Evolutionary conservation across 805 yeast species (phyloP).

Genomic region (Brettanomyces sp.): DNA sequence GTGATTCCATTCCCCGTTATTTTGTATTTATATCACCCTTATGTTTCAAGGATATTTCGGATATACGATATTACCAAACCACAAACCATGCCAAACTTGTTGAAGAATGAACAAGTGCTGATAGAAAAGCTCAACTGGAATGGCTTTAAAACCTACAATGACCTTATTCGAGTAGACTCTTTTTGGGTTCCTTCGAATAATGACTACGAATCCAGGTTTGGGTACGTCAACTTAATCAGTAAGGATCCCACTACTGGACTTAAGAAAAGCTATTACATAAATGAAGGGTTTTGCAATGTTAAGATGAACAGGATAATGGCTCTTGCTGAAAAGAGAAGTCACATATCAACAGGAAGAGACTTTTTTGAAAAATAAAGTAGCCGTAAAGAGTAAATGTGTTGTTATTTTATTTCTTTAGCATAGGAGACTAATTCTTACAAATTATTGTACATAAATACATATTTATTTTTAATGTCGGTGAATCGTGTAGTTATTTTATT

Average conservation of each 20-base stretch:
- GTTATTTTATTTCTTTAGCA: background rate
- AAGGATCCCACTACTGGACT: slow-evolving; percentile 26
- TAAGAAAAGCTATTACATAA: slow-evolving; percentile 42
- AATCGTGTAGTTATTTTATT: background rate
- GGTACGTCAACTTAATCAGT: slow-evolving; percentile 42
- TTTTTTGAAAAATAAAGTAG: slow-evolving; percentile 11
- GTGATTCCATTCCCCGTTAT: slow-evolving; percentile 50
- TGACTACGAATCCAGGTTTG: slow-evolving; percentile 28
- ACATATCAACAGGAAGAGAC: slow-evolving; percentile 58
- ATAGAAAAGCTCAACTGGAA: slow-evolving; percentile 59
- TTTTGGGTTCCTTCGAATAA: slow-evolving; percentile 29
- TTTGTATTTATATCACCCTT: slow-evolving; percentile 47
- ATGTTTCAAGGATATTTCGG: slow-evolving; percentile 64
- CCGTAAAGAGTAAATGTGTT: background rate
- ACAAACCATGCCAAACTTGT: slow-evolving; percentile 56
- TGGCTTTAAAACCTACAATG: slow-evolving; percentile 59
- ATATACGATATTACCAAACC: slow-evolving; percentile 54
- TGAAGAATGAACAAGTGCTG: slow-evolving; percentile 52
- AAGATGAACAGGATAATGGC: slow-evolving; percentile 85
- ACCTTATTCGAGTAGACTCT: slow-evolving; percentile 42
- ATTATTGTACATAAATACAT: background rate
- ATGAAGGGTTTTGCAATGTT: slow-evolving; percentile 71
- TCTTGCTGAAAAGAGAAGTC: slow-evolving; percentile 59
- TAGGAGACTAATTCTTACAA: background rate
- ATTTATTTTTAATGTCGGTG: background rate